These are phyloP conservation scores for Xeromyces bisporus DNA, from an alignment of 495 filamentous ascomycete genomes.

Conservation along the genomic window DNA sequence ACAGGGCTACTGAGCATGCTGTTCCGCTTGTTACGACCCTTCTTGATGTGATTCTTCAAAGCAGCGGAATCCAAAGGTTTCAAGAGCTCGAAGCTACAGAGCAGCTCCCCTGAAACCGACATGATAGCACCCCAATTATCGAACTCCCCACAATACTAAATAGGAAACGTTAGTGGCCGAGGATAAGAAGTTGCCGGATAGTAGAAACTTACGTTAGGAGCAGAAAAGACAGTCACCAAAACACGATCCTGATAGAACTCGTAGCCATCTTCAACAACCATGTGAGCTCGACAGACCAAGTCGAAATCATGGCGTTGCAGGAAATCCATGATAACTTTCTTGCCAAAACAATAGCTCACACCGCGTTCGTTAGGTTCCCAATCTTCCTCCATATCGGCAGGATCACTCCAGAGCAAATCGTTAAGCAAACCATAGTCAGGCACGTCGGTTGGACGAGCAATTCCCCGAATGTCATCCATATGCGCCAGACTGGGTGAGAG, in stretches of 20 bases:
- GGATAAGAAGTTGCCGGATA: neutral
- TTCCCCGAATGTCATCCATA: slow-evolving; percentile 97
- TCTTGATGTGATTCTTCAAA: slow-evolving; percentile 98
- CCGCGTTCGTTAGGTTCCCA: slow-evolving; percentile 97
- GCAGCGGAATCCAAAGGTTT: slow-evolving; percentile 96
- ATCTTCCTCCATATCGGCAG: slow-evolving; percentile 91
- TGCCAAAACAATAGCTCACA: slow-evolving; percentile 97
- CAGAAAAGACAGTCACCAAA: slow-evolving; percentile 93
- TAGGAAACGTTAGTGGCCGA: slow-evolving; percentile 8
- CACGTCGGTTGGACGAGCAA: slow-evolving; percentile 90
- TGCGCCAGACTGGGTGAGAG: slow-evolving; percentile 82
- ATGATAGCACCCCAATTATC: slow-evolving; percentile 99
- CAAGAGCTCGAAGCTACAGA: slow-evolving; percentile 93
- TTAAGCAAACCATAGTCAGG: slow-evolving; percentile 95
- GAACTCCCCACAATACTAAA: slow-evolving; percentile 94
- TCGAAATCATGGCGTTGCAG: slow-evolving; percentile 92
- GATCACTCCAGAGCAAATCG: slow-evolving; percentile 94
- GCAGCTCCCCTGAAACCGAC: slow-evolving; percentile 82
- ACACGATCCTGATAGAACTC: slow-evolving; percentile 97
- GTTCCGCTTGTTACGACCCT: slow-evolving; percentile 77
- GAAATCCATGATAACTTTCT: slow-evolving; percentile 96
- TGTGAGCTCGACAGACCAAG: slow-evolving; percentile 90
- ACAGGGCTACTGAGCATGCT: slow-evolving; percentile 90
- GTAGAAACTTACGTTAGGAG: slow-evolving; percentile 66
- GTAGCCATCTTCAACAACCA: slow-evolving; percentile 99